phyloP scores from a whole-genome alignment of 805 yeast species.

The Candida vaughaniae region DNA sequence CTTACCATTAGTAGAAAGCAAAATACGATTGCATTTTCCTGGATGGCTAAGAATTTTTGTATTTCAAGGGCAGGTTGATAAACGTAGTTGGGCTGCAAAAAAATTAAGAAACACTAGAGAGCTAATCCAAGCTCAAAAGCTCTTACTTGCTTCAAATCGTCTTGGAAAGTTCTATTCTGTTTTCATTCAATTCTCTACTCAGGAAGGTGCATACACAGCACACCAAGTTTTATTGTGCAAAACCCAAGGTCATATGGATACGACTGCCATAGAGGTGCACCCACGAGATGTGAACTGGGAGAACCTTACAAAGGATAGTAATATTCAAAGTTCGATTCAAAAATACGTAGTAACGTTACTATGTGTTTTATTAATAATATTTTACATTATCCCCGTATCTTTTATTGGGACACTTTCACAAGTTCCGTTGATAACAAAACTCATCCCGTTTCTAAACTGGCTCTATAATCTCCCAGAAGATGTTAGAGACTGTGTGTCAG shows the following conservation, averaged over 20 bases:
- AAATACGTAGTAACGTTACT: constrained; percentile 44
- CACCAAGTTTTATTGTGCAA: constrained; percentile 55
- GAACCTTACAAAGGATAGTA: constrained; percentile 46
- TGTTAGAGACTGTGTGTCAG: constrained; percentile 53
- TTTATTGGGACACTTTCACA: constrained; percentile 76
- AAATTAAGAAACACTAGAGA: constrained; percentile 15
- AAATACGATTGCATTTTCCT: constrained; percentile 13
- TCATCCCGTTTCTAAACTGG: constrained; percentile 62
- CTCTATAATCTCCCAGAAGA: constrained; percentile 53
- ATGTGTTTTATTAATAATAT: constrained; percentile 48
- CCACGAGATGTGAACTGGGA: constrained; percentile 74
- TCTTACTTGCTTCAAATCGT: constrained; percentile 14
- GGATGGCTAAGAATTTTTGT: constrained; percentile 26
- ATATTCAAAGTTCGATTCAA: constrained; percentile 36
- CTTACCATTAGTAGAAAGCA: constrained; percentile 1
- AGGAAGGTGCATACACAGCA: constrained; percentile 59
- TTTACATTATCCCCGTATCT: constrained; percentile 84
- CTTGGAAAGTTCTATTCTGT: constrained; percentile 40
- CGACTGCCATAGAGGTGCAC: constrained; percentile 51
- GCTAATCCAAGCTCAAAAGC: constrained; percentile 21
- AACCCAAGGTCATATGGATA: constrained; percentile 41
- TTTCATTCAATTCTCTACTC: constrained; percentile 61
- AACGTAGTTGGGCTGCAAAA: constrained; percentile 29
- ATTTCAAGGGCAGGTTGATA: constrained; percentile 20
- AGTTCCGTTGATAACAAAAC: constrained; percentile 58